Base-by-base conservation (phyloP, 768 basidiomycete genomes). In the Trametes sanguinea region DNA sequence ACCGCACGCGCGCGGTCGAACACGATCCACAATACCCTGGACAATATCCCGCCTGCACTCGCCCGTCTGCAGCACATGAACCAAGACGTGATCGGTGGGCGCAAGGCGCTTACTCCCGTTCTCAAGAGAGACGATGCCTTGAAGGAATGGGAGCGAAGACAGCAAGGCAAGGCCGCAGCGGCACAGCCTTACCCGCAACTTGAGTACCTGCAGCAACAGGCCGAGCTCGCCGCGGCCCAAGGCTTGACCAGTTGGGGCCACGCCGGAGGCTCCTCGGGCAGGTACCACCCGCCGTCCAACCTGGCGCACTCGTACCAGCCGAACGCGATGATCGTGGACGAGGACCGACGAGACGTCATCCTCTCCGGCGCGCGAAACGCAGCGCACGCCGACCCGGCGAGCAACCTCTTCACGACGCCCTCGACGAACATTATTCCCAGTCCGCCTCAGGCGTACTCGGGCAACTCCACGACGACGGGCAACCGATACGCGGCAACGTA, bases 61-160 rank as follows among this genome's bases (percentile, higher is more conserved):
- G 94, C 94, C 27, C 83, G 93, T 37, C 75, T 95, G 64, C 89
- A 92, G 57, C 92, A 94, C 32, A 93, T 94, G 89, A 91, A 90
- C 63, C 87, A 89, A 75, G 90, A 89, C 73, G 85, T 87, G 69
- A 88, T 87, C 66, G 84, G 78, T 52, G 85, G 87, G 43, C 81
- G 93, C 56, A 92, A 93, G 68, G 90, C 92, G 22, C 74, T 97
- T 73, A 97, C 94, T 13, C 96, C 96, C 2, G 95, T 97, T 33
- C 76, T 98, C 65, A 95, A 96, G 68, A 83, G 96, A 54, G 96
- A 98, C 66, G 96, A 99, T 65, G 90, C 92, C 46, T 90, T 94
- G 80, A 85, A 89, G 45, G 96, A 98, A 76, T 98, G 96, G 96
- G 97, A 98, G 75, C 77, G 94, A 66, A 79, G 95, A 63, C 91